Evolutionary conservation across 1,284 basidiomycete genomes (phyloP), one percentile per base, ranked within the genome.

Genomic region (Apiotrichum porosum): DNA sequence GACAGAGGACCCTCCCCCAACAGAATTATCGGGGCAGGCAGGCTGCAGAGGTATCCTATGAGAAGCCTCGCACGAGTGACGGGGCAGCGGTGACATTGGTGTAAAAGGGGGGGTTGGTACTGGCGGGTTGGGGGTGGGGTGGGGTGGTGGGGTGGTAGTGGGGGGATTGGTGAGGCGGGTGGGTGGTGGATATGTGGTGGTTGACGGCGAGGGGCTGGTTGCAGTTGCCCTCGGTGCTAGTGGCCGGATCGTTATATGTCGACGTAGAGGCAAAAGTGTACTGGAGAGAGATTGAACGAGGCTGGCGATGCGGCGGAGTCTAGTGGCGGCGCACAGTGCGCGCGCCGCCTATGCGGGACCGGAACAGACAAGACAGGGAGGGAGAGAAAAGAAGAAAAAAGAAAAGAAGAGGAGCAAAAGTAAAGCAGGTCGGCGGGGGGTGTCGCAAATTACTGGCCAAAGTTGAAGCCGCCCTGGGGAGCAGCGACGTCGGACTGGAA

Each of bases 401-500:
- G 21, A 37, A 23, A 26, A 28, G 33, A 44, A n/a, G 32, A n/a
- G 28, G 22, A 39, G 23, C 22, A 37, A 34, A 23, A 15, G 21
- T 18, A 32, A 39, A 38, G 37, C 18, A 32, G 36, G 38, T 33
- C 33, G 26, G 33, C 36, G 18, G 13, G 31, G 37, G 31, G 37
- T 15, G 21, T 21, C 28, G 23, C 15, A 8, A 37, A n/a, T 42
- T 37, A 41, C 18, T 52, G 43, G 36, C 39, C 41, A 68, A 97
- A 97, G 70, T 83, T 89, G 81, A 97, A 97, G 21, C 93, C 92
- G 56, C 92, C 92, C 70, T 91, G 86, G 54, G 93, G 91, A 35
- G 86, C 89, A 62, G 79, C 81, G 58, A 88, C 82, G 61, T 77
- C 75, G 32, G 74, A 71, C 59, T 79, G 75, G 76, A 81, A 80